phyloP scores from a whole-genome alignment of 352 stramenopile genomes.

The Phytophthora syringae region DNA sequence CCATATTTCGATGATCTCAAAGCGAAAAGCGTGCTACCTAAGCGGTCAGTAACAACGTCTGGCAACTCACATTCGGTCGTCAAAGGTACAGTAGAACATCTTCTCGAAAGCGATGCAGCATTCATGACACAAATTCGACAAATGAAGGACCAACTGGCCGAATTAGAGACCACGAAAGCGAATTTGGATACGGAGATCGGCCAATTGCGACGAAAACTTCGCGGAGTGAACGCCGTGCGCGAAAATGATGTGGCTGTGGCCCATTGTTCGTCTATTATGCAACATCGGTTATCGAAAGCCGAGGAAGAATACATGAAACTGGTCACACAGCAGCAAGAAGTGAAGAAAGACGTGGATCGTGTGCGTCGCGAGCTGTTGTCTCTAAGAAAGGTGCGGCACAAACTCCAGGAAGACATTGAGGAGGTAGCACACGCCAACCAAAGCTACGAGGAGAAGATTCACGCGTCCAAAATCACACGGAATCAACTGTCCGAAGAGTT shows the following conservation, averaged over 20 bases:
- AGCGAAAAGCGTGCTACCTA: slow-evolving; percentile 4
- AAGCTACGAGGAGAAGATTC: slow-evolving; percentile 50
- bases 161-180: slow-evolving; percentile 54
- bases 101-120: slow-evolving; percentile 70
- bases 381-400: slow-evolving; percentile 60
- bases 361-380: slow-evolving; percentile 66
- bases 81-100: slow-evolving; percentile 65
- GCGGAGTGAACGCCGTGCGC: slow-evolving; percentile 74
- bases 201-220: slow-evolving; percentile 54
- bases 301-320: slow-evolving; percentile 86
- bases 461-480: slow-evolving; percentile 49
- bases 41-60: slow-evolving; percentile 15
- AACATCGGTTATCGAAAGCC: slow-evolving; percentile 72
- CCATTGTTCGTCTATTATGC: slow-evolving; percentile 78
- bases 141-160: slow-evolving; percentile 63
- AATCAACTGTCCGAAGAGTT: slow-evolving; percentile 64
- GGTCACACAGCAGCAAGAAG: slow-evolving; percentile 66
- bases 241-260: slow-evolving; percentile 81
- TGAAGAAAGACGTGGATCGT: slow-evolving; percentile 65
- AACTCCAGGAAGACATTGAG: slow-evolving; percentile 67
- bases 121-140: slow-evolving; percentile 66
- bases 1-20: slow-evolving; percentile 6
- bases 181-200: slow-evolving; percentile 57
- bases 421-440: slow-evolving; percentile 53
- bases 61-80: slow-evolving; percentile 1